phyloP scores from a whole-genome alignment of 768 basidiomycete species.

The Mrakia hoshinonis region DNA sequence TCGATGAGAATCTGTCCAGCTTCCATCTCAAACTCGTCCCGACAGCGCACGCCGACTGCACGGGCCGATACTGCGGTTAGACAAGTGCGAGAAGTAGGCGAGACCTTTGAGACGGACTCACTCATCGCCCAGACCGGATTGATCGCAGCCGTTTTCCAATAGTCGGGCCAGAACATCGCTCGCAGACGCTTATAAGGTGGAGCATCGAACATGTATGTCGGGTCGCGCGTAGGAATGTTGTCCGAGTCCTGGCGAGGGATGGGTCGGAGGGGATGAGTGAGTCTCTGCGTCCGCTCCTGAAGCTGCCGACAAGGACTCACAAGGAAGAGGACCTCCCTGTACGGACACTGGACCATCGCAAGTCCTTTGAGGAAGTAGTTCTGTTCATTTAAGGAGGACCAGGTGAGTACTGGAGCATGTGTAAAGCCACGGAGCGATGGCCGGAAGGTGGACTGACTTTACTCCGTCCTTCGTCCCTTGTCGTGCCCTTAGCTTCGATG shows the following conservation, averaged over 20 bases:
- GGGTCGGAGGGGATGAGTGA: background rate
- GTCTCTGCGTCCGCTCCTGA: background rate
- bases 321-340: constrained; percentile 44
- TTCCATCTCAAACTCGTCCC: constrained; percentile 46
- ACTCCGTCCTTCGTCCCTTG: constrained; percentile 38
- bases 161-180: constrained; percentile 39
- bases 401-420: too few species aligned
- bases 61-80: background rate
- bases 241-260: constrained; percentile 2
- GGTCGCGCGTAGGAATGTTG: constrained; percentile 37
- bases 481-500: constrained; percentile 37
- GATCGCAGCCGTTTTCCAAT: constrained; percentile 43
- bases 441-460: constrained; percentile 24
- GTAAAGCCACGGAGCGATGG: too few species aligned
- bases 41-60: constrained; percentile 12
- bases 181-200: constrained; percentile 42
- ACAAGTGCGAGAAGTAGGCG: background rate
- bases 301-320: constrained; percentile 30
- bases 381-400: background rate
- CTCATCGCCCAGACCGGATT: constrained; percentile 42
- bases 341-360: constrained; percentile 39
- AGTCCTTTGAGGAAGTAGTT: constrained; percentile 40
- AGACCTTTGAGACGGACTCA: background rate
- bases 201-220: constrained; percentile 42
- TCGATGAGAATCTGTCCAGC: constrained; percentile 46